A percentile compares a stretch with the other conserved stretches of the same genome.
Conservation (phyloP, 1,284 basidiomycete genomes). For the Trichosporon inkin region DNA sequence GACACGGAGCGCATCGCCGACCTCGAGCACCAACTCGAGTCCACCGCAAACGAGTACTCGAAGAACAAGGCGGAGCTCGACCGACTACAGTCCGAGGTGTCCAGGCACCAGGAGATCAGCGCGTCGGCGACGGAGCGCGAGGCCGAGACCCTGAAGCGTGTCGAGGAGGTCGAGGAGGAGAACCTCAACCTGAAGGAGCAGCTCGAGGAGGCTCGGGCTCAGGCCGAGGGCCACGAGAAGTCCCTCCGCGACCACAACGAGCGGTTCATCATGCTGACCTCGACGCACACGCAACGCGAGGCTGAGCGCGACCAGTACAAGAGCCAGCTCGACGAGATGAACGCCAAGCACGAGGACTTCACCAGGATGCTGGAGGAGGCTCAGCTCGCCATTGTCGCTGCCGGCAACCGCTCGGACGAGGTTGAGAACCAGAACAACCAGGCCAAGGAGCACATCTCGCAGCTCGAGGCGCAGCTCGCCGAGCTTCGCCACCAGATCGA, state of each 20-base stretch:
- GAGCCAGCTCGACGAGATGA: conserved; percentile 67
- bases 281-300: conserved; percentile 70
- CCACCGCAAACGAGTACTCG: conserved; percentile 63
- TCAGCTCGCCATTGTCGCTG: conserved; percentile 68
- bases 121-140: conserved; percentile 77
- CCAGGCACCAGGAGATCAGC: conserved; percentile 57
- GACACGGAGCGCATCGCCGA: conserved; percentile 76
- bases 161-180: conserved; percentile 74
- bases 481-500: conserved; percentile 77
- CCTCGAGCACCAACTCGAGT: conserved; percentile 72
- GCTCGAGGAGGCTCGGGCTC: conserved; percentile 68
- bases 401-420: conserved; percentile 64
- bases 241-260: conserved; percentile 75
- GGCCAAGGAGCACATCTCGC: conserved; percentile 62
- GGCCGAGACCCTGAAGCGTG: conserved; percentile 72
- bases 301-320: conserved; percentile 68
- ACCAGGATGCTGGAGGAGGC: conserved; percentile 80
- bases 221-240: conserved; percentile 61
- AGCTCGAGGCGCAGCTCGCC: conserved; percentile 68
- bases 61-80: conserved; percentile 59
- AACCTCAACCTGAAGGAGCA: conserved; percentile 67
- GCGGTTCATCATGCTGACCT: conserved; percentile 67
- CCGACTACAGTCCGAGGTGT: conserved; percentile 67
- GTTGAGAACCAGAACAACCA: conserved; percentile 70
- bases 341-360: conserved; percentile 70